Percentiles rank a stretch among this genome's conserved stretches.
These are phyloP conservation scores for Penicillium aurantiogriseum DNA, from an alignment of 2,329 filamentous ascomycete genomes.

Conservation along the genomic window DNA sequence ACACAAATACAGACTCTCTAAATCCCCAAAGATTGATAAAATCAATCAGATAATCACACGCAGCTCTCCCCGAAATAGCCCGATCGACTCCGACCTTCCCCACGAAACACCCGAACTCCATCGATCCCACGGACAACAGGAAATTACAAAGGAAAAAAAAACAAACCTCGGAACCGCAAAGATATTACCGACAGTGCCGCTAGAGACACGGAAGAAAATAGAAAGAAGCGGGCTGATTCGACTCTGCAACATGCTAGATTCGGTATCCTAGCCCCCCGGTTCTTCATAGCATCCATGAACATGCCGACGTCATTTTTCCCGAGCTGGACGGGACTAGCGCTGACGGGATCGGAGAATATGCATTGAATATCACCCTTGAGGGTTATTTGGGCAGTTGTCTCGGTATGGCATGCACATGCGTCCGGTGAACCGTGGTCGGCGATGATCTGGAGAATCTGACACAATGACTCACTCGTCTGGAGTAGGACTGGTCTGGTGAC, in stretches of 20 bases:
- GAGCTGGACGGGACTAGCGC: neutral
- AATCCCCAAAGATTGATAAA: slow-evolving; percentile 2
- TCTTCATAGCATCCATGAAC: neutral
- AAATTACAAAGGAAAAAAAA: neutral
- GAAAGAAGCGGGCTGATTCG: neutral
- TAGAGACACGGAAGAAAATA: neutral
- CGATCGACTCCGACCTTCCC: slow-evolving; percentile 4
- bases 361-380: neutral
- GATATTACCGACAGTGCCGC: neutral
- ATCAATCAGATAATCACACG: slow-evolving; percentile 8
- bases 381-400: neutral
- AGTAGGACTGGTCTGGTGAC: neutral
- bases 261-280: neutral
- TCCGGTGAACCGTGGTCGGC: neutral
- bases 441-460: neutral
- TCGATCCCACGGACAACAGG: neutral
- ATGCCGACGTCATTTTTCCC: neutral
- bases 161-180: neutral
- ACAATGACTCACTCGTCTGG: neutral
- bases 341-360: neutral
- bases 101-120: neutral
- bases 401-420: neutral
- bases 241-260: neutral
- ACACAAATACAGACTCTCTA: neutral
- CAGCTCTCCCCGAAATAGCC: slow-evolving; percentile 2